phyloP scores from a whole-genome alignment of 331 rosid genomes.

The Cydonia oblonga region DNA sequence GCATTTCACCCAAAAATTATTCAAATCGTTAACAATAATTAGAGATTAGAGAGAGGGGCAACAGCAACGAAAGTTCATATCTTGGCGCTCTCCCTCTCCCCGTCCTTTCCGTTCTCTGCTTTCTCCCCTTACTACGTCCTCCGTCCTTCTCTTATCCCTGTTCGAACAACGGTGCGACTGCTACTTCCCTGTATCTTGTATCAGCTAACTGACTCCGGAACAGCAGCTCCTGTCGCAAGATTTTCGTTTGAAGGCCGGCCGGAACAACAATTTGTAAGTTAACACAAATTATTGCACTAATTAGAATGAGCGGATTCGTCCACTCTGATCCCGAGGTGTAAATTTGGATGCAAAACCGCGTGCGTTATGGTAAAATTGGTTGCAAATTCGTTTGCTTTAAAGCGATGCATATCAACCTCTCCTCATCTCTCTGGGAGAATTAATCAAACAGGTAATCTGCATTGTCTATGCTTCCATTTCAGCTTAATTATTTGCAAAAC shows the following conservation, averaged over 20 bases:
- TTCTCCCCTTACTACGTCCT: background rate
- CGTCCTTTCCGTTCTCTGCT: background rate
- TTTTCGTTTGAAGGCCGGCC: background rate
- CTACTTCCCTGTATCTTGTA: background rate
- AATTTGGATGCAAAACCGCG: background rate
- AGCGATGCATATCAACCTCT: slow-evolving; percentile 46
- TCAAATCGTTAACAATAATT: too few relatives aligned
- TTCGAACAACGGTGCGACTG: background rate
- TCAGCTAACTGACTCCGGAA: too few relatives aligned
- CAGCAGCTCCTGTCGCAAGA: background rate
- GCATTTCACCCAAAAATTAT: too few relatives aligned
- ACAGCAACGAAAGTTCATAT: background rate
- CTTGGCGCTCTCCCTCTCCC: background rate
- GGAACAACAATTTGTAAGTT: too few relatives aligned
- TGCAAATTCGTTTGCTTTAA: slow-evolving; percentile 20
- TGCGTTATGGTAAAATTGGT: slow-evolving; percentile 17
- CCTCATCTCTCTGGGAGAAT: slow-evolving; percentile 40
- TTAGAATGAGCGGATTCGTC: background rate
- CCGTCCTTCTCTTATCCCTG: background rate
- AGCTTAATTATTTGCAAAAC: background rate
- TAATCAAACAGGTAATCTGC: slow-evolving; percentile 59
- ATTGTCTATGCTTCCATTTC: background rate
- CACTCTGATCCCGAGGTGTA: background rate
- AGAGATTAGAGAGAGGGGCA: background rate
- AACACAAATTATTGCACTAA: background rate